phyloP scores from a whole-genome alignment of 805 yeast species.

The Zygoascus flipseniorum region DNA sequence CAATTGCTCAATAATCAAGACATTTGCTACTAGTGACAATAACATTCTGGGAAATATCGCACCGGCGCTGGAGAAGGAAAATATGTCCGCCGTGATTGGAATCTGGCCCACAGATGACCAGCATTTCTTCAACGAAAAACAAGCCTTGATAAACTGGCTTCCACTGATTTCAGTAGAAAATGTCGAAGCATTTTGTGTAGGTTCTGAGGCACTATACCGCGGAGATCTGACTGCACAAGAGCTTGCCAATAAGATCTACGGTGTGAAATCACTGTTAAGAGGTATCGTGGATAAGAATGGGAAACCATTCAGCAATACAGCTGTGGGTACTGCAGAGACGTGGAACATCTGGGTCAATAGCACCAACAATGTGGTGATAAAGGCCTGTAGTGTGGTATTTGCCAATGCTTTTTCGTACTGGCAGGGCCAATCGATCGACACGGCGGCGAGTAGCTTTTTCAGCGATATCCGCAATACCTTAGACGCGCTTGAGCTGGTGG shows the following conservation, averaged over 20 bases:
- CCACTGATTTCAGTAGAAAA: slow-evolving; percentile 56
- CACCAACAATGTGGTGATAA: slow-evolving; percentile 56
- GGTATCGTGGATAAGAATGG: slow-evolving; percentile 74
- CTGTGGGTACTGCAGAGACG: slow-evolving; percentile 92
- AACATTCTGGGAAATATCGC: slow-evolving; percentile 77
- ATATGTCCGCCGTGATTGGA: slow-evolving; percentile 73
- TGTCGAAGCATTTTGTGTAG: slow-evolving; percentile 75
- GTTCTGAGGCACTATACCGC: slow-evolving; percentile 95
- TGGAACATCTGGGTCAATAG: slow-evolving; percentile 91
- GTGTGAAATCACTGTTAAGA: slow-evolving; percentile 43
- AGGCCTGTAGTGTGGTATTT: slow-evolving; percentile 75
- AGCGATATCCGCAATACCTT: slow-evolving; percentile 98
- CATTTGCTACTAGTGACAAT: slow-evolving; percentile 92
- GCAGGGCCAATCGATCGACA: slow-evolving; percentile 87
- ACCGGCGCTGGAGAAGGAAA: slow-evolving; percentile 75
- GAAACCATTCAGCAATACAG: slow-evolving; percentile 56
- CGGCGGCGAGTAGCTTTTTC: slow-evolving; percentile 84
- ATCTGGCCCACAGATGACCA: slow-evolving; percentile 89
- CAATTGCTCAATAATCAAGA: slow-evolving; percentile 56
- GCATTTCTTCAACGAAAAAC: slow-evolving; percentile 66
- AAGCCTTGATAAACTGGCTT: slow-evolving; percentile 60
- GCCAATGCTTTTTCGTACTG: slow-evolving; percentile 98
- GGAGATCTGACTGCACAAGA: slow-evolving; percentile 67
- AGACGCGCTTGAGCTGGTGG: slow-evolving; percentile 84
- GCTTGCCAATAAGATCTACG: slow-evolving; percentile 59